A percentile compares a stretch with the other conserved stretches of the same genome.
Conservation (phyloP, 257 asterid genomes). For the Primulina eburnea region DNA sequence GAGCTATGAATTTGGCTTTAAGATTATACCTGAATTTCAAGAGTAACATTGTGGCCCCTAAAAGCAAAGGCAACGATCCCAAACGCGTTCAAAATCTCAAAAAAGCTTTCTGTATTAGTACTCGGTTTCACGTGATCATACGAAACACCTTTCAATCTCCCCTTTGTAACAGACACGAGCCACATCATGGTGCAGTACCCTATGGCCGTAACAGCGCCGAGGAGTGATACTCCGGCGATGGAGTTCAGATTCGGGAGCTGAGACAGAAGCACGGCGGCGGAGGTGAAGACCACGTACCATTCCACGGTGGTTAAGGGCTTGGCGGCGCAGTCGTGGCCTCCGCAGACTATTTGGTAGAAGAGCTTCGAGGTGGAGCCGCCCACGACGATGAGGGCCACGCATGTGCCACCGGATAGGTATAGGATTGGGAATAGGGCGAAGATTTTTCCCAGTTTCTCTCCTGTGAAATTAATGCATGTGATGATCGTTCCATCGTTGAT, state of each 20-base stretch:
- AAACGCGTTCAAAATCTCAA: conserved; percentile 25
- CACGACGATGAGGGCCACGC: conserved; percentile 29
- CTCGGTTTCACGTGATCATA: conserved; percentile 24
- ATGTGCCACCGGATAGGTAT: conserved; percentile 34
- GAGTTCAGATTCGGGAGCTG: conserved; percentile 37
- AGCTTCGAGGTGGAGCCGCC: conserved; percentile 34
- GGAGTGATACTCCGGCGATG: conserved; percentile 32
- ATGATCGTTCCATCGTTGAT: too few relatives aligned
- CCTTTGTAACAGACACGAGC: conserved; percentile 29
- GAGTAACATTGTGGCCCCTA: conserved; percentile 34
- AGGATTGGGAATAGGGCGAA: conserved; percentile 32
- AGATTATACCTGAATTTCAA: conserved; percentile 28
- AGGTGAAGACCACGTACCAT: conserved; percentile 34
- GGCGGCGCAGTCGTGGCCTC: conserved; percentile 26
- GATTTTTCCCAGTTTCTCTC: conserved; percentile 28
- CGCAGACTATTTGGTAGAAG: conserved; percentile 32
- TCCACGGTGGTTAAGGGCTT: conserved; percentile 33
- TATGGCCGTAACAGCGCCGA: conserved; percentile 34
- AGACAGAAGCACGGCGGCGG: conserved; percentile 27
- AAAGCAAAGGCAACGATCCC: conserved; percentile 38
- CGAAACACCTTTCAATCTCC: conserved; percentile 25
- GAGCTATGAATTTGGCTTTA: not conserved
- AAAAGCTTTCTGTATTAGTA: conserved; percentile 18
- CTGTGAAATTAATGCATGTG: conserved; percentile 12
- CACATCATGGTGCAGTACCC: conserved; percentile 33